A percentile compares a stretch with the other conserved stretches of the same genome.
phyloP scores from a whole-genome alignment of 164 flowering plant species.

The Vitis cinerea region DNA sequence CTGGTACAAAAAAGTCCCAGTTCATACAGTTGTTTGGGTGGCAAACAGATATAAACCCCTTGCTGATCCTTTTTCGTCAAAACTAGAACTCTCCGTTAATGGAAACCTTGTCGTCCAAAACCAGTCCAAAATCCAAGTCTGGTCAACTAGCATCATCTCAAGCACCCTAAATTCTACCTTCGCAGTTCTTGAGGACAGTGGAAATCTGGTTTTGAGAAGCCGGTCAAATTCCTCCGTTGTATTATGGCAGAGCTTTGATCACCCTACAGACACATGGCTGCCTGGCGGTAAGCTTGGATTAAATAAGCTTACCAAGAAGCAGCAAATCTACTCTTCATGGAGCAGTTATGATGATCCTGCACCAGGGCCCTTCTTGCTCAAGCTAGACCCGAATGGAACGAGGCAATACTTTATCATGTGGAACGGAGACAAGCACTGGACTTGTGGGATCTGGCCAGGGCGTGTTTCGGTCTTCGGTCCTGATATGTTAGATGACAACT shows the following conservation, averaged over 20 bases:
- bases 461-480: neutral
- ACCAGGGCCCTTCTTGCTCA: neutral
- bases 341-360: neutral
- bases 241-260: neutral
- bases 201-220: conserved; percentile 6
- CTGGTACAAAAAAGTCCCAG: conserved; percentile 15
- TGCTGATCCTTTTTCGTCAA: conserved; percentile 6
- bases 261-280: neutral
- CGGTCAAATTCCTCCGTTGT: neutral
- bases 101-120: neutral
- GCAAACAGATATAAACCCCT: conserved; percentile 25
- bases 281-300: conserved; percentile 3
- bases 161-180: neutral
- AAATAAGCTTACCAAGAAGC: neutral
- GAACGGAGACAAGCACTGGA: conserved; percentile 2
- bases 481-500: neutral
- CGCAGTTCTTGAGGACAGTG: neutral
- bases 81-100: conserved; percentile 11
- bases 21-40: conserved; percentile 24
- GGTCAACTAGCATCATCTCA: neutral
- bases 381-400: neutral
- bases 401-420: neutral
- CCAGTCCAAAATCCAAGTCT: neutral
- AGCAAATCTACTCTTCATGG: neutral
- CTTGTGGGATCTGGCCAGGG: conserved; percentile 1